Evolutionary conservation across 2,329 filamentous ascomycete genomes (phyloP), one percentile per base, ranked within the genome.

Genomic region (Xylaria polymorpha): DNA sequence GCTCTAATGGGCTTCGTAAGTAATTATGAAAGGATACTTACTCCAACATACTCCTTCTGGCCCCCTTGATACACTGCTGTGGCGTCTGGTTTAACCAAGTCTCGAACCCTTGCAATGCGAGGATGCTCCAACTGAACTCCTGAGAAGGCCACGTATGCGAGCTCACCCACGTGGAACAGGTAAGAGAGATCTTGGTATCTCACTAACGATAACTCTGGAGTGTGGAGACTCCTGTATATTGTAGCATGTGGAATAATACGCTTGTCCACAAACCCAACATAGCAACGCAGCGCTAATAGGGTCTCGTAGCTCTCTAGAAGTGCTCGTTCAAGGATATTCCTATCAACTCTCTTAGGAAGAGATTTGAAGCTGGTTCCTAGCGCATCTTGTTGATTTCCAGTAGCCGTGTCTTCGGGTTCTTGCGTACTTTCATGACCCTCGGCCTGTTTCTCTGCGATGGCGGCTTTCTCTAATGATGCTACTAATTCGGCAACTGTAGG

Each of bases 201-300:
- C 29, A 55, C 51, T 4, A 39, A 37, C 3, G 18, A 20, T 39
- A 8, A 1, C n/a, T 5, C 9, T 37, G 18, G 32, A 39, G 51
- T 3, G 18, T 32, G 25, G 8, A 32, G 29, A 8, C 9, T n/a
- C 7, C 14, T 48, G 8, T 61, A 56, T 2, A 10, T 61, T 3
- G 37, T 25, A 32, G 39, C 35, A 25, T 61, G 46, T 10, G 64
- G 64, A 20, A 67, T 61, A 12, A 67, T 53, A 3, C 64, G 57
- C n/a, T 67, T 53, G 14, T 67, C 50, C 0, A 67, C 50, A 48
- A 67, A 67, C 6, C 1, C 7, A 20, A 67, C 41, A 35, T 61
- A 67, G n/a, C 64, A 67, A 3, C 64, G 58, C 9, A 67, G 39
- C 15, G 56, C 64, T 20, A 61, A 25, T 14, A 67, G 39, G 29